Evolutionary conservation across 495 filamentous ascomycete species (phyloP), one percentile per base, ranked within the genome.

Genomic region (Chaetomidium leptoderma): DNA sequence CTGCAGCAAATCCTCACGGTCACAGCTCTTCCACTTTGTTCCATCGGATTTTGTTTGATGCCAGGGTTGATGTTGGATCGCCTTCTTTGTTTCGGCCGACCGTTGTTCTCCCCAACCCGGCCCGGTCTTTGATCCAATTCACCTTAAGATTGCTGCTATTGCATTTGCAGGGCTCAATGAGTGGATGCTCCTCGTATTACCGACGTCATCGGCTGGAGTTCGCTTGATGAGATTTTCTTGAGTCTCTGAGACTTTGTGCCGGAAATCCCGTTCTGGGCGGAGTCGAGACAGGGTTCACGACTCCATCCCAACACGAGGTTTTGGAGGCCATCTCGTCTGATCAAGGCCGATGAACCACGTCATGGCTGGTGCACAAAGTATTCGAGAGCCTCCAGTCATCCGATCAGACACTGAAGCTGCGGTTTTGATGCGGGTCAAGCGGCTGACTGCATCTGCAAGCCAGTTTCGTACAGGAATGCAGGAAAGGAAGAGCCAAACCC

Each of bases 181-280:
- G 21, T 48, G 43, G 52, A 54, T 54, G 52, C 39, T 32, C 23
- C 43, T 56, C 53, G 53, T 56, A 56, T 56, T 56, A 30, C 10
- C 53, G 53, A 48, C 53, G 53, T 56, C 53, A 47, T 47, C 16
- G 53, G 11, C 40, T 44, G 37, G 37, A 24, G 16, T 24, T 26
- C 35, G 35, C 35, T 3, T n/a, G n/a, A n/a, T n/a, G n/a, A n/a
- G n/a, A n/a, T n/a, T n/a, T n/a, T n/a, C n/a, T n/a, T n/a, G n/a
- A n/a, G n/a, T n/a, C n/a, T n/a, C n/a, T 14, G 19, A 36, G n/a
- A 8, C 17, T 46, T 47, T 46, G 30, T 17, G 32, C 52, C 52
- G 52, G 24, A 30, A 10, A 3, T n/a, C 14, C 44, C 24, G 44
- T 27, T 46, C 8, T 13, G 23, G 43, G 43, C 30, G 27, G 26